These are phyloP conservation scores for Bipolaris gigantea DNA, from an alignment of 2,329 filamentous ascomycete genomes.

Conservation along the genomic window DNA sequence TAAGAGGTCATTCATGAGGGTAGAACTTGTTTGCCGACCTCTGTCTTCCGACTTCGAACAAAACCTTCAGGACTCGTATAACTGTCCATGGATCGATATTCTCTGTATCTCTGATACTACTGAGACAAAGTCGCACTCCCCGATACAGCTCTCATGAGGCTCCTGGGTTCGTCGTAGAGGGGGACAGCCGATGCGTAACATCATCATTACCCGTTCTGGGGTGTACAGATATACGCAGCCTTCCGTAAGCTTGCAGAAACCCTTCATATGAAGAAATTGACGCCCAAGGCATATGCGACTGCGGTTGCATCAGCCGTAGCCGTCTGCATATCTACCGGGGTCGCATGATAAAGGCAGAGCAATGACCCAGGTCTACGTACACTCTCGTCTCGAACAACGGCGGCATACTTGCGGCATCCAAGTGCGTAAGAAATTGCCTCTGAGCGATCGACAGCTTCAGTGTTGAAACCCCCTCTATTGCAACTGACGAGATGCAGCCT, in stretches of 20 bases:
- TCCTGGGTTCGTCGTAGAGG: not conserved
- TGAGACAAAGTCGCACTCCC: too few species aligned
- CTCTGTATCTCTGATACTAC: too few species aligned
- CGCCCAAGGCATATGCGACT: not conserved
- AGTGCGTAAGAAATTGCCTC: too few species aligned
- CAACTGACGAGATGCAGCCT: not conserved
- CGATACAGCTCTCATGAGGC: not conserved
- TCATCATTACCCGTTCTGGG: not conserved
- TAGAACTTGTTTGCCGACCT: not conserved
- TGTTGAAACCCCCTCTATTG: not conserved
- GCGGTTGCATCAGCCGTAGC: not conserved
- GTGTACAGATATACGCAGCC: not conserved
- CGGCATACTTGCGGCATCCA: too few species aligned
- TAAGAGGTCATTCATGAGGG: not conserved
- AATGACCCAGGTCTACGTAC: not conserved
- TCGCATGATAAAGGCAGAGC: too few species aligned
- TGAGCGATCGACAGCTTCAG: not conserved
- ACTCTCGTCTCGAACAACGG: not conserved
- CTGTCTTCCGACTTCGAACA: not conserved
- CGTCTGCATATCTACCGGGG: not conserved
- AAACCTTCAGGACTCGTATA: too few species aligned
- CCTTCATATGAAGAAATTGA: too few species aligned
- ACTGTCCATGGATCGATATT: too few species aligned
- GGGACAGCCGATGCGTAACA: not conserved
- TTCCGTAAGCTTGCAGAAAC: not conserved